These are phyloP conservation scores for Trichoderma atrobrunneum DNA, from an alignment of 2,329 filamentous ascomycete species.

Conservation along the genomic window DNA sequence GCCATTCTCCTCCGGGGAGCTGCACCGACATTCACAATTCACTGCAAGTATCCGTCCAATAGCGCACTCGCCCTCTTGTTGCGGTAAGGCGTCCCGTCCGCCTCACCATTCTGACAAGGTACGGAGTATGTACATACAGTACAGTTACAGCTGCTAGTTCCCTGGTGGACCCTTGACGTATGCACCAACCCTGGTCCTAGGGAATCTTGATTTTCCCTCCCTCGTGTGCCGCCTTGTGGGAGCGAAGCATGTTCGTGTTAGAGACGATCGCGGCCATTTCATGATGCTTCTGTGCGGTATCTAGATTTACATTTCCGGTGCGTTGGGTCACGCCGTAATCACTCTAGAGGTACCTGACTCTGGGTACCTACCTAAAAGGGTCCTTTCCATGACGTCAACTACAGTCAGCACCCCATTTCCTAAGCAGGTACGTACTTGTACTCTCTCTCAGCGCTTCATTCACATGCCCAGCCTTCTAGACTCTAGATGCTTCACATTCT, in stretches of 20 bases:
- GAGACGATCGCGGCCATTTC: not conserved
- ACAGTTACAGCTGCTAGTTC: not conserved
- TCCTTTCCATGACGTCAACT: not conserved
- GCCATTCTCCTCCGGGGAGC: slow-evolving; percentile 7
- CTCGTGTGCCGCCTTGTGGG: not conserved
- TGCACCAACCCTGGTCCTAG: slow-evolving; percentile 13
- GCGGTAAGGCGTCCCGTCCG: slow-evolving; percentile 11
- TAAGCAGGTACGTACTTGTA: not conserved
- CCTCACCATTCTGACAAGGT: not conserved
- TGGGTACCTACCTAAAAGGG: not conserved
- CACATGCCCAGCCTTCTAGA: not conserved
- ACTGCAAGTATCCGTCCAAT: not conserved
- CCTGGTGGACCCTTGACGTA: slow-evolving; percentile 10
- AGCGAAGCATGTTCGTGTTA: slow-evolving; percentile 3
- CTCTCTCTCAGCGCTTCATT: not conserved
- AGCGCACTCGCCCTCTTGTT: not conserved
- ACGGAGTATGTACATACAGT: not conserved
- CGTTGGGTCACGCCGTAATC: not conserved
- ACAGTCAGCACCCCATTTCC: not conserved
- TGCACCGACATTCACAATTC: not conserved
- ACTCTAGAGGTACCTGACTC: not conserved
- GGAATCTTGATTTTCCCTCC: slow-evolving; percentile 9
- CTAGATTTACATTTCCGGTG: not conserved
- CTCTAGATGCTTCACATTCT: not conserved
- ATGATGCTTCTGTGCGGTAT: not conserved